Evolutionary conservation across 2,329 filamentous ascomycete genomes (phyloP), one percentile per base, ranked within the genome.

Genomic region (Pseudocercospora fuligena): DNA sequence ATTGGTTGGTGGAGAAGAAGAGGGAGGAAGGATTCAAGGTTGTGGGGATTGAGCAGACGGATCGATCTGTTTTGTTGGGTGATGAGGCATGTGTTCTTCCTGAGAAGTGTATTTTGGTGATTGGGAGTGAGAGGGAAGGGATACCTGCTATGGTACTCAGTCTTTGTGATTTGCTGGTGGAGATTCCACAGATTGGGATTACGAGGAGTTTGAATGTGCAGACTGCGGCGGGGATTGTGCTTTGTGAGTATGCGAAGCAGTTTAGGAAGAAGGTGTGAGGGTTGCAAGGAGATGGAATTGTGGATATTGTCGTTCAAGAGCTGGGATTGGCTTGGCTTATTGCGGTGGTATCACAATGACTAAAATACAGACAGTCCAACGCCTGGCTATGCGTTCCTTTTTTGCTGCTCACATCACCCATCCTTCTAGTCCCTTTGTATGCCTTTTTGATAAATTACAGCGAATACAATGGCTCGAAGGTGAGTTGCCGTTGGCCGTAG

Each of bases 161-260:
- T 0, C 82, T 84, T 65, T 79, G 84, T 60, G 84, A 85, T 77
- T 68, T 83, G 27, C 82, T 85, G 66, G 82, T 86, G 5, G 84
- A 86, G 74, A 84, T 86, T 57, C 77, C 78, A 59, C 85, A 86
- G 67, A 78, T 80, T 58, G 84, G 84, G 0, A 78, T 85, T 6
- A 86, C 84, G 33, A 78, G 84, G 70, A 85, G 83, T 72, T 75
- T 86, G 76, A 86, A 86, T 74, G 84, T 86, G 67, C 84, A 86
- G 76, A 86, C 84, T 25, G 84, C 84, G 12, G 83, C 82, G 14
- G 83, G 80, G 0, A 81, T 85, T 63, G 83, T 84, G 53, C 70
- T 85, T 43, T 85, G 80, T 73, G 84, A 86, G 73, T 85, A 82
- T 76, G 80, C 78, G 74, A 43, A 40, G 56, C 56, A 40, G n/a